Percentiles rank a stretch among this genome's conserved stretches.
Evolutionary conservation across 306 rosid species (phyloP).

Genomic region (Rosa lucieae): DNA sequence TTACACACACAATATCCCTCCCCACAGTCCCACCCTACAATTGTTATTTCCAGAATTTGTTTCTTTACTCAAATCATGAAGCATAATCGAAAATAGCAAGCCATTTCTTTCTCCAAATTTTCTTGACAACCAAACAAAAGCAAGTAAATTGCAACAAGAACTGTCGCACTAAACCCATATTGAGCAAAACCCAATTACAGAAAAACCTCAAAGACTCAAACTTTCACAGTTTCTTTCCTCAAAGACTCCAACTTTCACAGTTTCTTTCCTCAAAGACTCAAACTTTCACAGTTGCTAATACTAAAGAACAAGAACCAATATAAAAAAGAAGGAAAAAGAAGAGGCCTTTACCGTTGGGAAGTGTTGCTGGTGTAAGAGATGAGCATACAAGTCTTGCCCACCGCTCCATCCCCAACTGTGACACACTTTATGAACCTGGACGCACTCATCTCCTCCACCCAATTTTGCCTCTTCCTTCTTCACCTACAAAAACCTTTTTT

Average conservation of each 20-base stretch:
- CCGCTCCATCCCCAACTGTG: constrained; percentile 95
- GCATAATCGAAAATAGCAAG: neutral
- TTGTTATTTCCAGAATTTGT: neutral
- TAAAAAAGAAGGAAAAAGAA: neutral
- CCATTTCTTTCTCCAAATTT: neutral
- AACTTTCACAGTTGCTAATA: neutral
- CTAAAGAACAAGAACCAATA: constrained; percentile 14
- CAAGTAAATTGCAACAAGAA: neutral
- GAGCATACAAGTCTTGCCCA: constrained; percentile 98
- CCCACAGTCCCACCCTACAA: neutral
- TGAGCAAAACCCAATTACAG: constrained; percentile 11
- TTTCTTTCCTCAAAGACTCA: neutral
- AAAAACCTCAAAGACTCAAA: constrained; percentile 20
- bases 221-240: constrained; percentile 10
- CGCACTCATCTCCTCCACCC: constrained; percentile 66
- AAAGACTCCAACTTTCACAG: neutral
- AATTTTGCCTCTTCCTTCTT: constrained; percentile 9
- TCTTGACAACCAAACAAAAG: constrained; percentile 21
- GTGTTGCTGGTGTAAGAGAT: constrained; percentile 98
- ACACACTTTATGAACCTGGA: constrained; percentile 96
- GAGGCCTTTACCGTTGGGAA: constrained; percentile 65
- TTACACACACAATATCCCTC: neutral
- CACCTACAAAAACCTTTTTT: constrained; percentile 30
- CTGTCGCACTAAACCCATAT: neutral
- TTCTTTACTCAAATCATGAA: constrained; percentile 4